Evolutionary conservation across 306 rosid genomes (phyloP).

Genomic region (Vigna mungo): DNA sequence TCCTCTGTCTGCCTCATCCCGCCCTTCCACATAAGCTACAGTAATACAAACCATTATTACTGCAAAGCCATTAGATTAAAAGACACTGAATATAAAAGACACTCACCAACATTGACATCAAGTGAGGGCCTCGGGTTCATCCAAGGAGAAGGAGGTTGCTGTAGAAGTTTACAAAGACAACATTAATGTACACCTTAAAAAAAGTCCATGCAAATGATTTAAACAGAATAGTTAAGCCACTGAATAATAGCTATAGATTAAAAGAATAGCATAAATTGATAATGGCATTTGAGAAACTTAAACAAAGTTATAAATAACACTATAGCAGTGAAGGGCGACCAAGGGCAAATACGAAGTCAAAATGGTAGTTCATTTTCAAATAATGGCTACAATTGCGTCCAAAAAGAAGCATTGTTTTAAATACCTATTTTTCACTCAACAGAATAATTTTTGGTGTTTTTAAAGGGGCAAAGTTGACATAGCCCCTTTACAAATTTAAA

Average conservation of each 20-base stretch:
- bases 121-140: constrained; percentile 88
- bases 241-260: background rate
- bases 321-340: background rate
- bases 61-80: constrained; percentile 42
- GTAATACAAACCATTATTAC: constrained; percentile 48
- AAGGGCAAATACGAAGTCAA: background rate
- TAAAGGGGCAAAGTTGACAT: background rate
- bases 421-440: too few species aligned
- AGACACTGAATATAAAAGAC: constrained; percentile 28
- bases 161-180: constrained; percentile 48
- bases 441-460: background rate
- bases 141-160: constrained; percentile 98
- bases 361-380: background rate
- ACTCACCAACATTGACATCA: constrained; percentile 98
- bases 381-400: background rate
- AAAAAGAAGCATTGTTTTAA: background rate
- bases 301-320: background rate
- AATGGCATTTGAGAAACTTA: background rate
- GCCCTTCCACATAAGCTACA: constrained; percentile 97
- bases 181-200: constrained; percentile 27
- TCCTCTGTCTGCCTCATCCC: constrained; percentile 96
- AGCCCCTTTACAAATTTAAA: background rate
- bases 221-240: constrained; percentile 13
- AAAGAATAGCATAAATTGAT: background rate
- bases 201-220: background rate